Evolutionary conservation across 441 rosid genomes (phyloP).

Genomic region (Adansonia grandidieri): DNA sequence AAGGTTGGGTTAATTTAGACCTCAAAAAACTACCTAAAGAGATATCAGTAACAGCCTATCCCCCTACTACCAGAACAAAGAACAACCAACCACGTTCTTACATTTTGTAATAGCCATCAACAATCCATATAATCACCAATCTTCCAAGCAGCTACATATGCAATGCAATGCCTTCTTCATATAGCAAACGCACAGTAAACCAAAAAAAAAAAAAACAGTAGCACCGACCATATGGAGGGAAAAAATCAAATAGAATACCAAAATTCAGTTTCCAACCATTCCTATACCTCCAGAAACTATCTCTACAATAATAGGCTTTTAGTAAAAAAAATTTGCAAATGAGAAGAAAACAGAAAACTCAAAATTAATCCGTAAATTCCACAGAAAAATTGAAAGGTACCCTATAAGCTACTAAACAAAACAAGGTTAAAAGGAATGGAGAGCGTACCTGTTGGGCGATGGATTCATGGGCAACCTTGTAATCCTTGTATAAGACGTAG

Average conservation of each 20-base stretch:
- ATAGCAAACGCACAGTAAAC: not conserved
- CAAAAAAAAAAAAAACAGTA: not conserved
- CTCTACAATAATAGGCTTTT: not conserved
- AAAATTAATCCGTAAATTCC: not conserved
- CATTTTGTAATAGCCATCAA: not conserved
- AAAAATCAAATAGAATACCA: not conserved
- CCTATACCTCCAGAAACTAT: not conserved
- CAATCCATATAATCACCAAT: not conserved
- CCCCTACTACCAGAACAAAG: not conserved
- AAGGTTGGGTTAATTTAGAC: not conserved
- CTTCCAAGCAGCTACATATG: constrained; percentile 4
- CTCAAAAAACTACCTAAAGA: not conserved
- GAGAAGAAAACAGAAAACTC: not conserved
- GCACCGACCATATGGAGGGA: not conserved
- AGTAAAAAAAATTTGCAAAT: not conserved
- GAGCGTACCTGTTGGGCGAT: constrained; percentile 70
- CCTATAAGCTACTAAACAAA: constrained; percentile 5
- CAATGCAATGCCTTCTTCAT: not conserved
- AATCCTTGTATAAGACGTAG: constrained; percentile 75
- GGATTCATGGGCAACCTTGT: constrained; percentile 77
- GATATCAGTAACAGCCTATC: not conserved
- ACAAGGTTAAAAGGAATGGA: not conserved
- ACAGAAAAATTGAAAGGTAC: not conserved
- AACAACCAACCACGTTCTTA: not conserved
- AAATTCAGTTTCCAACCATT: constrained; percentile 5